Evolutionary conservation across 1,284 basidiomycete genomes (phyloP).

Genomic region (Cryptococcus sp.): DNA sequence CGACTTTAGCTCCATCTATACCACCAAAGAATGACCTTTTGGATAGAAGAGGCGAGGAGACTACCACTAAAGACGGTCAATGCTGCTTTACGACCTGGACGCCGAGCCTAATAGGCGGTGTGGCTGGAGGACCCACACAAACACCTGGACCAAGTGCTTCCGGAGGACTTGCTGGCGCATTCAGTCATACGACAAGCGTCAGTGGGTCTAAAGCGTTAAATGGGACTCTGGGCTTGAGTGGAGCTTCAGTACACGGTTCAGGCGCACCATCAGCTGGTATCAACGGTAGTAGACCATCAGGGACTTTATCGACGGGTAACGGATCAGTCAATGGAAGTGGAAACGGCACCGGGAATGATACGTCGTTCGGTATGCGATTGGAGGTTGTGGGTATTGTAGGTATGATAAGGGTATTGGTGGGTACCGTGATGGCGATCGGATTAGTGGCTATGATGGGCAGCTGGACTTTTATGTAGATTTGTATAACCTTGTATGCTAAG

Average conservation of each 20-base stretch:
- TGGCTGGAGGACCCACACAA: neutral
- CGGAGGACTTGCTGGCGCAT: neutral
- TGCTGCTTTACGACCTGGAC: slow-evolving; percentile 37
- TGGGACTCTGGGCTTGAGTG: neutral
- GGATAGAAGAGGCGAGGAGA: slow-evolving; percentile 8
- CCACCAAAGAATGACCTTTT: neutral
- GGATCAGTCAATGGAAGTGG: neutral
- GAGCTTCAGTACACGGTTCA: neutral
- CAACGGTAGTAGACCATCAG: neutral
- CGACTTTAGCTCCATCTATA: too few relatives aligned
- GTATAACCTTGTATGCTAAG: too few relatives aligned
- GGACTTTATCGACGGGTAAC: neutral
- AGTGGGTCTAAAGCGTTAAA: neutral
- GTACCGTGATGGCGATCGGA: neutral
- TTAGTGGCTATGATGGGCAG: neutral
- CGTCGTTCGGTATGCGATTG: neutral
- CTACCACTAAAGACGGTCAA: slow-evolving; percentile 23
- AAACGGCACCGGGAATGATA: neutral
- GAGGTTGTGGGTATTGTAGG: neutral
- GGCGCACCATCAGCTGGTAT: neutral
- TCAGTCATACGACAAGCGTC: neutral
- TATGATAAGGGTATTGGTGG: neutral
- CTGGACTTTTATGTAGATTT: neutral
- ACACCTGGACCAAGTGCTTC: neutral
- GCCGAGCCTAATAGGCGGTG: slow-evolving; percentile 19